Base-by-base conservation (phyloP, 768 basidiomycete genomes). In the Floccularia luteovirens region DNA sequence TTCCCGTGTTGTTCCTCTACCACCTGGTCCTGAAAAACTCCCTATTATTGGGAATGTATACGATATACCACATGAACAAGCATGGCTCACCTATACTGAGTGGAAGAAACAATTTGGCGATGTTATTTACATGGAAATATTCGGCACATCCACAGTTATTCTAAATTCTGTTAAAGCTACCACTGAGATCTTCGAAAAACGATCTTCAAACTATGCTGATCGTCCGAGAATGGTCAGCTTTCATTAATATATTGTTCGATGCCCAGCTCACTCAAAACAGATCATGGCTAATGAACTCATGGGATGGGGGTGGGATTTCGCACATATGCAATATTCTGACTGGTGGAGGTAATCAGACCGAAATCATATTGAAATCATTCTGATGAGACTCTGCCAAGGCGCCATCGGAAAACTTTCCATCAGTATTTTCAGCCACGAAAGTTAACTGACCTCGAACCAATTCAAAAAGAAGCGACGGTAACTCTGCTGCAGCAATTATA, bases 201-300 rank as follows among this genome's bases (percentile, higher is more conserved):
- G 67, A 4, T 70, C 70, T 4, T 50, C 58, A 38, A 65, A 62
- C 23, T 72, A 70, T 45, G 68, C 72, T 3, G 70, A 70, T 43
- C 55, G 72, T 2, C 67, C 67, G 2, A 45, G 56, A 39, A 51
- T 57, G 52, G 53, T 57, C 16, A 19, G 7, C 7, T 11, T 13
- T 13, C 19, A 14, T 23, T 7, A 37, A 28, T 39, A 22, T 8
- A 14, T n/a, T 13, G 7, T 36, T 31, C 12, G 10, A 24, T 35
- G 23, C 13, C 33, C 20, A 21, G 16, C 20, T 13, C n/a, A 33
- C 31, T 14, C 19, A 19, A 11, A 31, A 41, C 17, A 56, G 55
- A 42, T 55, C 13, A 53, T 60, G 54, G 49, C 52, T 20, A 48
- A 50, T 30, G 58, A 57, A 31, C 47, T 58, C 11, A 54, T 56